Conservation (phyloP, 1,139 yeast genomes). For the Suhomyces chickasaworum region DNA sequence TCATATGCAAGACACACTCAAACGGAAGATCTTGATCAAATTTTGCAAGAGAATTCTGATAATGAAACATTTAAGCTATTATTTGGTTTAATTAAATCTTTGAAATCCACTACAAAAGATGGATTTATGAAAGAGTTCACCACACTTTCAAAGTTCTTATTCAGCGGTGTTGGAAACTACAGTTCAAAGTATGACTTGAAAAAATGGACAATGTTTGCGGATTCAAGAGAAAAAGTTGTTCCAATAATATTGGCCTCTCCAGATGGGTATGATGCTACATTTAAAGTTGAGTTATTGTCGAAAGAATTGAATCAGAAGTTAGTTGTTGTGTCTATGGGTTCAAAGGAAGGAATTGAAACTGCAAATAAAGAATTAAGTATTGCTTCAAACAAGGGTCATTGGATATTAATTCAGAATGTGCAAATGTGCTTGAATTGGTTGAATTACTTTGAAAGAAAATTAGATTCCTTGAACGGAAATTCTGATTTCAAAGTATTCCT, state of each 20-base stretch:
- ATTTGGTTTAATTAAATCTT: constrained; percentile 16
- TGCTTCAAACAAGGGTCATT: constrained; percentile 51
- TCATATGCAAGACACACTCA: constrained; percentile 15
- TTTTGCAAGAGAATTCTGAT: constrained; percentile 19
- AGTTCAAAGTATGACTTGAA: constrained; percentile 31
- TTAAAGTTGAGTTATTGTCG: constrained; percentile 52
- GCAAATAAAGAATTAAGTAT: constrained; percentile 57
- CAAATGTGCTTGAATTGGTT: constrained; percentile 74
- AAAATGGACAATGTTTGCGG: constrained; percentile 22
- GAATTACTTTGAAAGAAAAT: constrained; percentile 48
- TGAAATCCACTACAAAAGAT: constrained; percentile 15
- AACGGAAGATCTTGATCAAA: constrained; percentile 9
- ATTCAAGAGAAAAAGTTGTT: constrained; percentile 12
- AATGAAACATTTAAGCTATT: constrained; percentile 23
- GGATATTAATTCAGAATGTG: constrained; percentile 79
- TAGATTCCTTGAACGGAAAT: constrained; percentile 29
- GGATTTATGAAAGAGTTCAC: constrained; percentile 23
- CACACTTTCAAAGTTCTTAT: constrained; percentile 24
- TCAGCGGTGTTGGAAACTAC: constrained; percentile 27
- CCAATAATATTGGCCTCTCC: constrained; percentile 61
- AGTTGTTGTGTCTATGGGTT: constrained; percentile 69
- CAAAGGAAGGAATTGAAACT: constrained; percentile 60
- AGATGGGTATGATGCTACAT: constrained; percentile 69
- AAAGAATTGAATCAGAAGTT: constrained; percentile 26
- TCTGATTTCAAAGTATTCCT: constrained; percentile 54